A percentile compares a stretch with the other conserved stretches of the same genome.
These are phyloP conservation scores for Zygoascus flipseniorum DNA, from an alignment of 805 yeast species.

Conservation along the genomic window DNA sequence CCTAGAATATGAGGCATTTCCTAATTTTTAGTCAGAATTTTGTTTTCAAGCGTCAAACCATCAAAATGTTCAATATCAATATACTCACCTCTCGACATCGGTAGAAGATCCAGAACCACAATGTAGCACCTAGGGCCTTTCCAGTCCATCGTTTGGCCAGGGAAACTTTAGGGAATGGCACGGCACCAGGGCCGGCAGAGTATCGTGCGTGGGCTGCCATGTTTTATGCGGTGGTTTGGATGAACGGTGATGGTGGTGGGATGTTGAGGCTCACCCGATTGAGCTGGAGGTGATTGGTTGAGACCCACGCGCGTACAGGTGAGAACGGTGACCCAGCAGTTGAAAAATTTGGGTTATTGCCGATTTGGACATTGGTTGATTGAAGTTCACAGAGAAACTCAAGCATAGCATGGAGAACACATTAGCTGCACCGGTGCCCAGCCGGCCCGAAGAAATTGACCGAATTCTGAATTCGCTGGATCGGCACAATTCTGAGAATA, in stretches of 20 bases:
- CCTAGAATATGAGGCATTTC: conserved; percentile 34
- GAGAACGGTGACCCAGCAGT: background rate
- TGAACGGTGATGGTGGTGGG: background rate
- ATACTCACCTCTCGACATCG: conserved; percentile 54
- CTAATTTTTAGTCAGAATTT: conserved; percentile 8
- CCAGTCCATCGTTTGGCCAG: conserved; percentile 50
- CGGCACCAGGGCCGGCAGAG: conserved; percentile 42
- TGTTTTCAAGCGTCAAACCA: background rate
- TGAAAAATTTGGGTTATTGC: background rate
- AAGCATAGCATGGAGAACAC: conserved; percentile 26
- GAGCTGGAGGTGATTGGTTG: background rate
- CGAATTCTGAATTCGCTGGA: conserved; percentile 35
- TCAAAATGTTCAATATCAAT: background rate
- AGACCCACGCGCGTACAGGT: background rate
- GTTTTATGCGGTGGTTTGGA: background rate
- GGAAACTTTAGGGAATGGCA: conserved; percentile 59
- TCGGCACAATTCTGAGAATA: conserved; percentile 37
- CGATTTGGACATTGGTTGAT: no score
- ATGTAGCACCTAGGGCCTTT: conserved; percentile 68
- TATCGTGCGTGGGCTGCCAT: conserved; percentile 23
- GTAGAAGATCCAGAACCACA: conserved; percentile 86
- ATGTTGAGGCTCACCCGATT: background rate
- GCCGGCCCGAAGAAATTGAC: conserved; percentile 35
- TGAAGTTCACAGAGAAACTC: background rate
- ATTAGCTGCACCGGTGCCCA: conserved; percentile 27